A percentile compares a stretch with the other conserved stretches of the same genome.
Conservation (phyloP, 768 basidiomycete genomes). For the Suillus sp. region DNA sequence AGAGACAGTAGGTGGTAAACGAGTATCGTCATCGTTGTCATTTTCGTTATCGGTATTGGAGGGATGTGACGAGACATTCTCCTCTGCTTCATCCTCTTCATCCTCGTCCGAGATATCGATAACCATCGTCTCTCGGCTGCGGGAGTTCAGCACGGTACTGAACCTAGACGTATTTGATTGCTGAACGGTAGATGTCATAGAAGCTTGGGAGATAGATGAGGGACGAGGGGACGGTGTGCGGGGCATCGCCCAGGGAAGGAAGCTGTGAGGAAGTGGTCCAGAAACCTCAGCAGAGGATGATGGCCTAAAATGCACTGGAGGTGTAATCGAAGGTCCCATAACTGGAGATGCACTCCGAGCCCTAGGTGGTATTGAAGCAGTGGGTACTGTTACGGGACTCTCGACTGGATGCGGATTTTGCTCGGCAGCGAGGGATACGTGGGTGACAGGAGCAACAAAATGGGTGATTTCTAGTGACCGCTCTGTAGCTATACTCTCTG, state of each 20-base stretch:
- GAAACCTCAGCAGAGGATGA: constrained; percentile 17
- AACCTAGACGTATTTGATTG: constrained; percentile 25
- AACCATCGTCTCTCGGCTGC: constrained; percentile 28
- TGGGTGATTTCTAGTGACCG: neutral
- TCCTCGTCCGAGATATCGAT: constrained; percentile 36
- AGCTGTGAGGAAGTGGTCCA: neutral
- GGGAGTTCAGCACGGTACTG: constrained; percentile 26
- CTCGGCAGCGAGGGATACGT: neutral
- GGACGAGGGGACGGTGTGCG: constrained; percentile 12
- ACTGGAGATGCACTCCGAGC: constrained; percentile 9
- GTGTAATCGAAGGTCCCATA: neutral
- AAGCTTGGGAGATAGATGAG: constrained; percentile 5
- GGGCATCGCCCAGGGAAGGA: neutral
- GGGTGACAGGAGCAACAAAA: neutral
- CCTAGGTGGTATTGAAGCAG: constrained; percentile 9
- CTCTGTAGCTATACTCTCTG: constrained; percentile 10
- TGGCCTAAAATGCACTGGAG: constrained; percentile 2
- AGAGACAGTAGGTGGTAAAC: neutral
- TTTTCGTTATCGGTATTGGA: neutral
- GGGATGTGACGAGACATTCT: neutral
- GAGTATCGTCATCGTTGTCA: constrained; percentile 7
- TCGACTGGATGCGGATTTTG: neutral
- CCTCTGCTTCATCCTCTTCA: constrained; percentile 21
- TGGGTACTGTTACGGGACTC: constrained; percentile 8
- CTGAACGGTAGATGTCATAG: constrained; percentile 11